Conservation (phyloP, 805 yeast species). For the Yarrowia sp. region DNA sequence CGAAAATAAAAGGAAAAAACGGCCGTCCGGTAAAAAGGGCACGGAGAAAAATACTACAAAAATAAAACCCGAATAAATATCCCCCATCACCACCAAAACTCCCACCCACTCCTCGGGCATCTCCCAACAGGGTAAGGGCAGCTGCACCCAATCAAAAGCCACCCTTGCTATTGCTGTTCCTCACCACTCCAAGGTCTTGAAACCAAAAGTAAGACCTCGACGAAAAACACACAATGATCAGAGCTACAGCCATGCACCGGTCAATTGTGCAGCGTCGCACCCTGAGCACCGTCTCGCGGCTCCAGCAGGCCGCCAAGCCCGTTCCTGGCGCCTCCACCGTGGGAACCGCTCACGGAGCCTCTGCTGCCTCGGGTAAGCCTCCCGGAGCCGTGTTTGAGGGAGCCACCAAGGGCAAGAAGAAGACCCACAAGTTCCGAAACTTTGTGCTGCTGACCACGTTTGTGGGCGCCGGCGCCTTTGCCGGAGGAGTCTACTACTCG, state of each 20-base stretch:
- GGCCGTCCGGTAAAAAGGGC: no score
- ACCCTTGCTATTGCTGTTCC: conserved; percentile 34
- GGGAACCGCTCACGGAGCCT: conserved; percentile 20
- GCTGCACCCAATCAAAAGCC: conserved; percentile 30
- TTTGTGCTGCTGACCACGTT: conserved; percentile 46
- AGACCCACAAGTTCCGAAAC: conserved; percentile 48
- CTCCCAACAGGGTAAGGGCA: conserved; percentile 37
- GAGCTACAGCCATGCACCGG: conserved; percentile 38
- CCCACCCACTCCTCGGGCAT: neutral
- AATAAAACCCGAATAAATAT: neutral
- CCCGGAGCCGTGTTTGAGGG: conserved; percentile 25
- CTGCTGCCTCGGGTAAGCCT: conserved; percentile 31
- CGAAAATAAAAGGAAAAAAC: neutral
- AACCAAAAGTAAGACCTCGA: conserved; percentile 2
- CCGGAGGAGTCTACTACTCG: conserved; percentile 66
- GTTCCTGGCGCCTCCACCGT: neutral
- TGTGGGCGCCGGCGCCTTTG: conserved; percentile 54
- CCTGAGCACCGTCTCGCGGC: conserved; percentile 21
- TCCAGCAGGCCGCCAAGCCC: conserved; percentile 25
- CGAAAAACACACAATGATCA: conserved; percentile 30
- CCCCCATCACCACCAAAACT: neutral
- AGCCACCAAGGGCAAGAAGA: conserved; percentile 40
- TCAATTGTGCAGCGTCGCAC: conserved; percentile 37
- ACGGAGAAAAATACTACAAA: no score
- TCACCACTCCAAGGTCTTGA: conserved; percentile 14